Conservation (phyloP, 495 filamentous ascomycete genomes). For the Annulohypoxylon maeteangense region DNA sequence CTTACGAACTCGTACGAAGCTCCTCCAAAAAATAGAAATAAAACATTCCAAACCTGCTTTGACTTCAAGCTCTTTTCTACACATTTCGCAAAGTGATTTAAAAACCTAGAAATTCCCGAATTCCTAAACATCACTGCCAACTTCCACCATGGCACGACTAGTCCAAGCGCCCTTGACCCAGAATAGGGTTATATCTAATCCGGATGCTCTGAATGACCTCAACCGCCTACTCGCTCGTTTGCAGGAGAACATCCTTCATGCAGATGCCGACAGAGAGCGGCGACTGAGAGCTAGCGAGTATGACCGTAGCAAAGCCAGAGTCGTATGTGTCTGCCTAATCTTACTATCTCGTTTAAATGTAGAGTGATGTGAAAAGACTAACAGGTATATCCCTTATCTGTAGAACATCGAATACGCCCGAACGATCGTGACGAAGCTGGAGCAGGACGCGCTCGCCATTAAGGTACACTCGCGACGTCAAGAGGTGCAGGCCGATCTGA, state of each 20-base stretch:
- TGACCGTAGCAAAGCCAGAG: conserved; percentile 73
- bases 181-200: conserved; percentile 36
- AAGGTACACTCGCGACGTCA: conserved; percentile 73
- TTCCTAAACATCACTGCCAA: neutral
- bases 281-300: conserved; percentile 70
- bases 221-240: conserved; percentile 78
- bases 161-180: conserved; percentile 44
- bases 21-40: conserved; percentile 2
- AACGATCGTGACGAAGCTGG: conserved; percentile 76
- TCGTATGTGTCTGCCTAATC: conserved; percentile 58
- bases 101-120: neutral
- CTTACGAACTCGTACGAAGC: neutral
- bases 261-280: conserved; percentile 67
- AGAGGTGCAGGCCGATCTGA: conserved; percentile 73
- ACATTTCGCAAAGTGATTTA: neutral
- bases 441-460: conserved; percentile 73
- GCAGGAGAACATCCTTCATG: conserved; percentile 75
- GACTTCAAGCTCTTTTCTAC: neutral
- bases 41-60: neutral
- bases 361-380: neutral
- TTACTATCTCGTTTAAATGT: neutral
- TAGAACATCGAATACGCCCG: conserved; percentile 86
- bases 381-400: neutral
- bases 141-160: conserved; percentile 43
- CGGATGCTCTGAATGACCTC: conserved; percentile 64